These are phyloP conservation scores for Brassica carinata DNA, from an alignment of 345 rosid genomes.

Conservation along the genomic window DNA sequence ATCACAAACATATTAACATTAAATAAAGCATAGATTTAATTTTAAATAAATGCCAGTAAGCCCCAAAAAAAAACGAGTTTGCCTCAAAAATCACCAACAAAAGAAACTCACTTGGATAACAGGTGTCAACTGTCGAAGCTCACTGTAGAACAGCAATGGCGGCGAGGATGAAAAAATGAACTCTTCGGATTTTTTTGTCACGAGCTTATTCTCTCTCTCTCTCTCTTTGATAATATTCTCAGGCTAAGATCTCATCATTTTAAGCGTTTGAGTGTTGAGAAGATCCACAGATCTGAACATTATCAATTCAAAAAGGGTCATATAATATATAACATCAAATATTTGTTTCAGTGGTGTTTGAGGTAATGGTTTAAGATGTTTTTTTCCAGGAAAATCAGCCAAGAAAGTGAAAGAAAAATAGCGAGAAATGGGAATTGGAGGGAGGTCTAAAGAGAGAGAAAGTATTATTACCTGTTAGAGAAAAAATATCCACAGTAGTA, in stretches of 20 bases:
- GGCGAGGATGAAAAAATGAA: background rate
- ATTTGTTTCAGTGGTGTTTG: background rate
- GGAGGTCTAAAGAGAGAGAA: slow-evolving; percentile 17
- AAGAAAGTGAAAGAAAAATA: slow-evolving; percentile 38
- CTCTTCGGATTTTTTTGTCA: slow-evolving; percentile 17
- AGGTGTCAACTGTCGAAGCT: slow-evolving; percentile 44
- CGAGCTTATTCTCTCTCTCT: background rate
- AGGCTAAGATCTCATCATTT: slow-evolving; percentile 34
- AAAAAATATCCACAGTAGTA: slow-evolving; percentile 34
- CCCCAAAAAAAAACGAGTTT: slow-evolving; percentile 9
- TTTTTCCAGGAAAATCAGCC: slow-evolving; percentile 11
- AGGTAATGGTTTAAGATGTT: background rate
- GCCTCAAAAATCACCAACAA: slow-evolving; percentile 43
- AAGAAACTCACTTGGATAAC: slow-evolving; percentile 40
- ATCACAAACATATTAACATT: slow-evolving; percentile 10
- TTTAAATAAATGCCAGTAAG: background rate
- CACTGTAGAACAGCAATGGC: slow-evolving; percentile 40
- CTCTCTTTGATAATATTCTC: slow-evolving; percentile 6
- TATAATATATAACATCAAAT: background rate
- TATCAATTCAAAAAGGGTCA: background rate
- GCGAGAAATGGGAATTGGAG: slow-evolving; percentile 22
- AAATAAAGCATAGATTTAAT: slow-evolving; percentile 6
- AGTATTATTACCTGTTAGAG: slow-evolving; percentile 33
- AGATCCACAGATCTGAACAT: slow-evolving; percentile 37
- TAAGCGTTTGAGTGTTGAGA: slow-evolving; percentile 1